These are phyloP conservation scores for Phragmites australis DNA, from an alignment of 176 grass and related monocot species.

Conservation along the genomic window DNA sequence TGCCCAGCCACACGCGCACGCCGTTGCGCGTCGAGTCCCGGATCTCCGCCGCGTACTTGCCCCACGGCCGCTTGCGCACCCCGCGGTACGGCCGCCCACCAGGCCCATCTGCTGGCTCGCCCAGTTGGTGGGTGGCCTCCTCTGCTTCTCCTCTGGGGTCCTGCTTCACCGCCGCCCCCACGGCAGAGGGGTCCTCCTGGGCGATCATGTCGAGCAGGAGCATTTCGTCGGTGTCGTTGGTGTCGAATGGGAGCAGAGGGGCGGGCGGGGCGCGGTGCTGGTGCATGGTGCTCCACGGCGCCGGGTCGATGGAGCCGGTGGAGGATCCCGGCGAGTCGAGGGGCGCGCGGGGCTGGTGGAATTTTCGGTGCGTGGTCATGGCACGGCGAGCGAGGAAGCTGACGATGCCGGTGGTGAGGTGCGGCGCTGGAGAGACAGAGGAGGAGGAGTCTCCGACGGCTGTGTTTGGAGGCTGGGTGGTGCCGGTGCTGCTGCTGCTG, in stretches of 20 bases:
- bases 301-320: constrained; percentile 33
- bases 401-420: constrained; percentile 10
- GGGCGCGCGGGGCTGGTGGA: constrained; percentile 3
- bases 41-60: constrained; percentile 78
- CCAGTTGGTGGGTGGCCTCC: neutral
- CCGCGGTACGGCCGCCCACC: constrained; percentile 55
- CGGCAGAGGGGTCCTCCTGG: no score
- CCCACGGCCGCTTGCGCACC: constrained; percentile 69
- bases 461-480: neutral
- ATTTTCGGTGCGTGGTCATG: constrained; percentile 1
- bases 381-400: constrained; percentile 3
- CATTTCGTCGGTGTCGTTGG: constrained; percentile 51
- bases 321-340: constrained; percentile 48
- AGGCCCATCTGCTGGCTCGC: neutral
- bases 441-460: neutral
- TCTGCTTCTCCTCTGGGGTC: neutral
- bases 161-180: neutral
- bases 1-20: constrained; percentile 68
- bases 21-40: constrained; percentile 70
- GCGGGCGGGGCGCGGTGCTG: neutral
- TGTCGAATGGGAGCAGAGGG: constrained; percentile 31
- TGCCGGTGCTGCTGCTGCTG: no score
- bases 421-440: no score
- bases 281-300: constrained; percentile 4
- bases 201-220: constrained; percentile 34